Conservation (phyloP, 805 yeast genomes). For the Lachancea lanzarotensis region DNA sequence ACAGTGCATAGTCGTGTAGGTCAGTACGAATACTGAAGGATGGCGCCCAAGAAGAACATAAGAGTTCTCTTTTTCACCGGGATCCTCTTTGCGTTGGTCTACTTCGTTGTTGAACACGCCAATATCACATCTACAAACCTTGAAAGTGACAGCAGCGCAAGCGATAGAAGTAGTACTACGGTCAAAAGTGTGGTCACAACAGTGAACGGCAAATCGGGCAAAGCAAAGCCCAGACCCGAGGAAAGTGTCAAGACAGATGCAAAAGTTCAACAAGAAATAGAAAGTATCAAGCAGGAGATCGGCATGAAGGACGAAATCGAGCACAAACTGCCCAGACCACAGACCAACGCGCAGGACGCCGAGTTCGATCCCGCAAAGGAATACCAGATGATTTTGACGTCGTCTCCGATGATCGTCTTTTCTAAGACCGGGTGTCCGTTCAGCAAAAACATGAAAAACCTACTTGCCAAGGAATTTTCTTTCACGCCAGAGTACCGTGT, state of each 20-base stretch:
- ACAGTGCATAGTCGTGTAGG: no score
- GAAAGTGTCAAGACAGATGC: constrained; percentile 3
- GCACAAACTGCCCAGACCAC: constrained; percentile 7
- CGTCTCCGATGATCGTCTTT: constrained; percentile 62
- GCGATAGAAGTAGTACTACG: not conserved
- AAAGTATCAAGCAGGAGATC: constrained; percentile 18
- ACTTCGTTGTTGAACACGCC: constrained; percentile 25
- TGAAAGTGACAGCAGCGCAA: not conserved
- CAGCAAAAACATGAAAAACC: constrained; percentile 61
- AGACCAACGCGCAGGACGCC: constrained; percentile 9
- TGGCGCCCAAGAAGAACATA: constrained; percentile 21
- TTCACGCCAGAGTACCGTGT: constrained; percentile 66
- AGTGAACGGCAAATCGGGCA: not conserved
- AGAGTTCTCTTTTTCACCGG: constrained; percentile 25
- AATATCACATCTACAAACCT: constrained; percentile 9
- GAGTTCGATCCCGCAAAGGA: constrained; percentile 47
- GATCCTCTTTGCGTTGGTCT: constrained; percentile 21
- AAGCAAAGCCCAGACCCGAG: not conserved
- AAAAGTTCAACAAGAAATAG: constrained; percentile 16
- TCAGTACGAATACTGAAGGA: no score
- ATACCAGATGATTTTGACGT: constrained; percentile 47
- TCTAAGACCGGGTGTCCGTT: constrained; percentile 62
- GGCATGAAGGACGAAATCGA: constrained; percentile 8
- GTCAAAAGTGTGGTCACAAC: not conserved
- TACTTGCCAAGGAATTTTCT: constrained; percentile 51